phyloP scores from a whole-genome alignment of 352 stramenopile species.

The Peronospora tabacina region DNA sequence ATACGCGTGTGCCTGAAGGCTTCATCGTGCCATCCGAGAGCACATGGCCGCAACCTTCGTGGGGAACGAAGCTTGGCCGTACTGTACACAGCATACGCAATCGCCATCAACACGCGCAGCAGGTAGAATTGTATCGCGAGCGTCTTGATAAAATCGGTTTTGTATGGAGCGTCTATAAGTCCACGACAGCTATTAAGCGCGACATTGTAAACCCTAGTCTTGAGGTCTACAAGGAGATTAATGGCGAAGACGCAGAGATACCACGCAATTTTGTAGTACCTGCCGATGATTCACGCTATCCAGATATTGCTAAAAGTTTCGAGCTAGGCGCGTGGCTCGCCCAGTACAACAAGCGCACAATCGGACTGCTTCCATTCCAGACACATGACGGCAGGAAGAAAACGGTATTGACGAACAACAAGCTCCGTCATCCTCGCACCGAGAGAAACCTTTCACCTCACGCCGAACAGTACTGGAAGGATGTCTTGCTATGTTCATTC shows the following conservation, averaged over 20 bases:
- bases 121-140: constrained; percentile 66
- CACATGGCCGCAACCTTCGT: constrained; percentile 71
- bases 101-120: constrained; percentile 82
- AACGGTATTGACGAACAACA: constrained; percentile 2
- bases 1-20: constrained; percentile 85
- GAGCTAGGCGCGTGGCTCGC: constrained; percentile 83
- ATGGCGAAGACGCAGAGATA: constrained; percentile 59
- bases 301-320: constrained; percentile 77
- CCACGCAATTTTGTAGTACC: constrained; percentile 68
- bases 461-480: constrained; percentile 64
- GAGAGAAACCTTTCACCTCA: constrained; percentile 33
- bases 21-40: constrained; percentile 82
- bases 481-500: constrained; percentile 62
- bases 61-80: constrained; percentile 84
- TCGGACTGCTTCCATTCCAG: constrained; percentile 36
- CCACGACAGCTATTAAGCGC: constrained; percentile 36
- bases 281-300: constrained; percentile 66
- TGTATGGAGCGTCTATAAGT: constrained; percentile 80
- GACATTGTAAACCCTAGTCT: constrained; percentile 53
- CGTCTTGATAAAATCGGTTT: constrained; percentile 87
- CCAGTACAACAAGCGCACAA: constrained; percentile 41
- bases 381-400: constrained; percentile 32
- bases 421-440: constrained; percentile 1
- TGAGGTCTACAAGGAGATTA: constrained; percentile 73
- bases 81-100: constrained; percentile 87